Evolutionary conservation across 805 yeast species (phyloP), one percentile per base, ranked within the genome.

Genomic region (Pichia kluyveri): DNA sequence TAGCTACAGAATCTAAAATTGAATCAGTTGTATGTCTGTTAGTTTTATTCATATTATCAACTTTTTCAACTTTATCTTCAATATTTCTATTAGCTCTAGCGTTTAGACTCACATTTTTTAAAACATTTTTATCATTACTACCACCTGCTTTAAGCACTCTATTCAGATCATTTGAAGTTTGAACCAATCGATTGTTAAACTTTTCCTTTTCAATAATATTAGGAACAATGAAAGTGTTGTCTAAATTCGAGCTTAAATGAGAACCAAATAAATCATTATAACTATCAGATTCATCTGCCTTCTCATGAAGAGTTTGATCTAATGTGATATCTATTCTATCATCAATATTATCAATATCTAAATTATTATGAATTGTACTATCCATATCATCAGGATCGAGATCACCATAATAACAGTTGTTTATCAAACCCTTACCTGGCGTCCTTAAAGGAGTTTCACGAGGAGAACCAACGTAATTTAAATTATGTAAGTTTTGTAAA

Each of bases 391-490:
- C 38, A 45, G 50, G 44, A 9, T 54, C 47, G 9, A 31, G 12
- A 28, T 50, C 49, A 23, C 42, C 42, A n/a, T 43, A 26, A 15
- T 26, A 8, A 18, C 19, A 18, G 40, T 27, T 38, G 14, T 28
- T 28, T 2, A 9, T 30, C 3, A 15, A 6, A 17, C 17, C 38
- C 19, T 23, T 11, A 37, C 39, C 47, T 15, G 65, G 66, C 3
- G 66, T 62, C 38, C 65, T 43, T 40, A 62, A 43, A 5, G 64
- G 63, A 2, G 65, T 61, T 39, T 54, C 50, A 42, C 54, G 28
- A 9, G 66, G 65, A 28, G 65, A 59, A 1, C 55, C 60, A 19
- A 47, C 15, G 15, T 40, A 14, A 38, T n/a, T 42, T 6, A 50
- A 44, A 27, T 50, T 52, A 41, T 52, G 52, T 41, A 53, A 52